phyloP scores from a whole-genome alignment of 2,329 filamentous ascomycete species.

The Chaetomiaceae sp. region DNA sequence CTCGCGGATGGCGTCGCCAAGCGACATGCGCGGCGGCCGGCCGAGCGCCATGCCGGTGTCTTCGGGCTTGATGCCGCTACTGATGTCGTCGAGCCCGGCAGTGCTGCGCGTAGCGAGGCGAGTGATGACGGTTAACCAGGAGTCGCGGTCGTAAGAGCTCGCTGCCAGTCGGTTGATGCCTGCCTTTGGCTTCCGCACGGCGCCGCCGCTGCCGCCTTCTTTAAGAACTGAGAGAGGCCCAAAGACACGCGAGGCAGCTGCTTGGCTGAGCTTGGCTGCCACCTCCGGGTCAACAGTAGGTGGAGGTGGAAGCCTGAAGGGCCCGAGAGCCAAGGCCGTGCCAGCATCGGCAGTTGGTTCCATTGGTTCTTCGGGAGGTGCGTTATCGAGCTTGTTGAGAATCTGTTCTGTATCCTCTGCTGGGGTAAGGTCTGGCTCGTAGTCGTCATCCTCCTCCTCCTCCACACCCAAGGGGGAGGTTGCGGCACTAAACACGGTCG shows the following conservation, averaged over 20 bases:
- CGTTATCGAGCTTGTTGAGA: conserved; percentile 69
- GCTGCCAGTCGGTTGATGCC: conserved; percentile 83
- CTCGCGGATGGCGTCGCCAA: conserved; percentile 71
- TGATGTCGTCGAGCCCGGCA: conserved; percentile 57
- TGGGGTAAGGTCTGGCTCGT: conserved; percentile 80
- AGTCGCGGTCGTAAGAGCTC: conserved; percentile 77
- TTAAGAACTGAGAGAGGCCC: conserved; percentile 71
- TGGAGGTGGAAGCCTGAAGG: conserved; percentile 76
- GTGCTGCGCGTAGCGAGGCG: conserved; percentile 77
- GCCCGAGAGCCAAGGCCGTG: conserved; percentile 57
- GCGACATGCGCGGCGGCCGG: conserved; percentile 37
- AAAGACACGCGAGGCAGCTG: conserved; percentile 73
- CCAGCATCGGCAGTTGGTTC: conserved; percentile 43
- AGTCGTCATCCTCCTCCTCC: conserved; percentile 83
- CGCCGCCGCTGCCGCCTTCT: conserved; percentile 50
- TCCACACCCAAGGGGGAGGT: conserved; percentile 61
- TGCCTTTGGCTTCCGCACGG: conserved; percentile 57
- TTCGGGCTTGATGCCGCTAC: conserved; percentile 53
- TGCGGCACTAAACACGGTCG: conserved; percentile 50
- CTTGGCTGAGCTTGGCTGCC: conserved; percentile 68
- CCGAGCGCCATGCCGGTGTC: conserved; percentile 38
- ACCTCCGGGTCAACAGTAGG: conserved; percentile 68
- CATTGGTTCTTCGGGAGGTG: conserved; percentile 51
- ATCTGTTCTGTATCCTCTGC: conserved; percentile 75
- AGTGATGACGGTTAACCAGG: conserved; percentile 85